A percentile compares a stretch with the other conserved stretches of the same genome.
Conservation (phyloP, 2,329 filamentous ascomycete genomes). For the Colletotrichum chrysophilum region DNA sequence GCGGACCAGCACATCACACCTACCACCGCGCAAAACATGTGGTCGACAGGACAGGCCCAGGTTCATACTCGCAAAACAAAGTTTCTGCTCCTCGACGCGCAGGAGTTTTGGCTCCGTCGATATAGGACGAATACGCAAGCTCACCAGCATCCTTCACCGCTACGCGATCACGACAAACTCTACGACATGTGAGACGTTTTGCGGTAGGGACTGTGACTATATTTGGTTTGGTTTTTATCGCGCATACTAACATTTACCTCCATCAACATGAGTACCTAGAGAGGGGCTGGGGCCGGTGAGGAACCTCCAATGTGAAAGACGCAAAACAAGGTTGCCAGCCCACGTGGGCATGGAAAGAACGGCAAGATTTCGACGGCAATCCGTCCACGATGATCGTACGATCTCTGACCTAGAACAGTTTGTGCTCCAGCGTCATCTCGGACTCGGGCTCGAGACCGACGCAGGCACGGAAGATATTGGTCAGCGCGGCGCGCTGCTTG, state of each 20-base stretch:
- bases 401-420: slow-evolving; percentile 72
- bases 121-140: background rate
- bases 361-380: background rate
- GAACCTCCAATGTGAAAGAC: background rate
- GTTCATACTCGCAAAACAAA: background rate
- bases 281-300: background rate
- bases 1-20: background rate
- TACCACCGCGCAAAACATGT: background rate
- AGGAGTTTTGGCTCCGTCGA: background rate
- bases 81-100: background rate
- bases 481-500: slow-evolving; percentile 93
- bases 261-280: background rate
- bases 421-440: slow-evolving; percentile 99
- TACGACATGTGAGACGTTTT: slow-evolving; percentile 6
- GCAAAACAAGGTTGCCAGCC: background rate
- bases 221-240: background rate
- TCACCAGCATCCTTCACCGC: background rate
- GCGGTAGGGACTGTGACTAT: slow-evolving; percentile 12
- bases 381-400: background rate
- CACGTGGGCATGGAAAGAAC: slow-evolving; percentile 5
- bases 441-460: slow-evolving; percentile 96
- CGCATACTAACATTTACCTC: background rate
- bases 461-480: slow-evolving; percentile 98
- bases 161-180: background rate
- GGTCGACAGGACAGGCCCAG: background rate